Evolutionary conservation across 169 alveolate genomes (phyloP).

Genomic region (Babesia bigemina): DNA sequence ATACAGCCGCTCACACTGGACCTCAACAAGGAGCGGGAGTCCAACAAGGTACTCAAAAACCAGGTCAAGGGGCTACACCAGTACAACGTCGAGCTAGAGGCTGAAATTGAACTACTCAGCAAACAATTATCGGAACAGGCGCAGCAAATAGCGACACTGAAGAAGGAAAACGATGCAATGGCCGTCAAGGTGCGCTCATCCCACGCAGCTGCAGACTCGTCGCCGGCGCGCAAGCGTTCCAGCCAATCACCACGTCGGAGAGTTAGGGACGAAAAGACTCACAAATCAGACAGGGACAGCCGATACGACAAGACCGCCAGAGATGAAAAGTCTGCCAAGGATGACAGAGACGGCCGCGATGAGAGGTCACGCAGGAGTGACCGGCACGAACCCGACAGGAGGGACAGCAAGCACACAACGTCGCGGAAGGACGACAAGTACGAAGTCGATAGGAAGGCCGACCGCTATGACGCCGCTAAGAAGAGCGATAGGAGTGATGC

Average conservation of each 20-base stretch:
- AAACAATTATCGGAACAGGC: constrained; percentile 3
- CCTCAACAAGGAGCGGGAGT: constrained; percentile 51
- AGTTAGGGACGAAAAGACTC: background rate
- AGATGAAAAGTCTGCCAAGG: background rate
- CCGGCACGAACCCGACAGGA: background rate
- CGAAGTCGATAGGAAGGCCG: constrained; percentile 2
- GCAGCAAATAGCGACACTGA: constrained; percentile 10
- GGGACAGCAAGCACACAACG: background rate
- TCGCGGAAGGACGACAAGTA: background rate
- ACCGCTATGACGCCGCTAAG: background rate
- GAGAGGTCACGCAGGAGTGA: background rate
- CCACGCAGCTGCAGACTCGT: background rate
- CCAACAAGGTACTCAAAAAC: constrained; percentile 38
- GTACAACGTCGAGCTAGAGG: constrained; percentile 36
- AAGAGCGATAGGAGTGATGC: background rate
- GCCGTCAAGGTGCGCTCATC: background rate
- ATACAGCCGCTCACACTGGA: constrained; percentile 61
- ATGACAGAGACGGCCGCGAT: background rate
- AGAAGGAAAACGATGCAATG: constrained; percentile 31
- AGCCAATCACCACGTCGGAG: background rate
- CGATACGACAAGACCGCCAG: background rate
- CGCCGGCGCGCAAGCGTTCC: background rate
- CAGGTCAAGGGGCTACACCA: constrained; percentile 42
- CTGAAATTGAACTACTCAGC: constrained; percentile 22
- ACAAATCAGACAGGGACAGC: background rate